Percentiles rank a stretch among this genome's conserved stretches.
Evolutionary conservation across 129 eudicot species (phyloP).

Genomic region (Scalesia atractyloides): DNA sequence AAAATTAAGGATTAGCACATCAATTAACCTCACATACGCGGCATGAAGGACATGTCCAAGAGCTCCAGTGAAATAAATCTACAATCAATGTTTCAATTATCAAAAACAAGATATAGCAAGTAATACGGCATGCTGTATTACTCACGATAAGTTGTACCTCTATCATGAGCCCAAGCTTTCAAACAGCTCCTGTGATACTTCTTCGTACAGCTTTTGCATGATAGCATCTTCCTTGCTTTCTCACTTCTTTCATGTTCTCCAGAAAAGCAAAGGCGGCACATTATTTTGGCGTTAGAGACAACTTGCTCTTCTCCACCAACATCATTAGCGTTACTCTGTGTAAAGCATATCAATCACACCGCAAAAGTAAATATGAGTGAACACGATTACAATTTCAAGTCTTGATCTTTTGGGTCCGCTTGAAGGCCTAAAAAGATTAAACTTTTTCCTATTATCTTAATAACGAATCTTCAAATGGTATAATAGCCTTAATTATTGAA

Average conservation of each 20-base stretch:
- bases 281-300: slow-evolving; percentile 59
- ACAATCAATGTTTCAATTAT: slow-evolving; percentile 36
- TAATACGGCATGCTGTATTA: neutral
- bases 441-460: neutral
- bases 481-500: neutral
- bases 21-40: slow-evolving; percentile 76
- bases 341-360: slow-evolving; percentile 14
- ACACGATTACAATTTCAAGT: neutral
- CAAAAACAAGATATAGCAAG: slow-evolving; percentile 14
- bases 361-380: neutral
- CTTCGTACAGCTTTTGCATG: slow-evolving; percentile 85
- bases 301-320: slow-evolving; percentile 69
- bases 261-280: slow-evolving; percentile 87
- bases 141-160: slow-evolving; percentile 51
- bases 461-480: slow-evolving; percentile 4
- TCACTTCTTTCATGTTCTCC: slow-evolving; percentile 89
- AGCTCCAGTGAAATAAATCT: slow-evolving; percentile 98
- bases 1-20: slow-evolving; percentile 4
- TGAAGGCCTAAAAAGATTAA: neutral
- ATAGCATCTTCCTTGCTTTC: slow-evolving; percentile 84
- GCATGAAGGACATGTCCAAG: slow-evolving; percentile 92
- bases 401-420: slow-evolving; percentile 21
- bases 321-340: slow-evolving; percentile 57
- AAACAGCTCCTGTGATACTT: slow-evolving; percentile 89
- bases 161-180: slow-evolving; percentile 85